These are phyloP conservation scores for Russula lepida DNA, from an alignment of 768 basidiomycete genomes.

Conservation along the genomic window DNA sequence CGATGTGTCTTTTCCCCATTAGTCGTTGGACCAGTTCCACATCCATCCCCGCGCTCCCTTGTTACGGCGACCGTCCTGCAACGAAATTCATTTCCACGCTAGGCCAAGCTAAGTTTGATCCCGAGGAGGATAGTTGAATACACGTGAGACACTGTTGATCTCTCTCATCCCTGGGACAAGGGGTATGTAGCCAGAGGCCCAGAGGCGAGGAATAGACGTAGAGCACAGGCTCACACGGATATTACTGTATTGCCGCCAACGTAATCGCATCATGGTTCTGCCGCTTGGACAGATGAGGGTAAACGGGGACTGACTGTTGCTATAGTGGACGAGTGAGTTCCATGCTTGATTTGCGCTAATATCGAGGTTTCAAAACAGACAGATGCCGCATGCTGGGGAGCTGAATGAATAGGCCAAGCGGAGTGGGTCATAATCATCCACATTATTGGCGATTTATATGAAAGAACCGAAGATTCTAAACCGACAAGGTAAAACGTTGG, in stretches of 20 bases:
- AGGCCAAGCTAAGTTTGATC: too few species aligned
- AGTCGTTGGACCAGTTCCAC: constrained; percentile 24
- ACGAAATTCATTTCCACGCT: not conserved
- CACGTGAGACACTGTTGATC: constrained; percentile 28
- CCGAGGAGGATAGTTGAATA: too few species aligned
- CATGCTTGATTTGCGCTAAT: not conserved
- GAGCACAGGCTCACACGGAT: not conserved
- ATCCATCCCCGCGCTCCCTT: not conserved
- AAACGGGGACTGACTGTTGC: not conserved
- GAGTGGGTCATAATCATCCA: not conserved
- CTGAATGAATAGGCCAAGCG: not conserved
- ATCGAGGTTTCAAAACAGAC: not conserved
- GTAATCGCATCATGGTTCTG: not conserved
- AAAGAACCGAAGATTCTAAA: not conserved
- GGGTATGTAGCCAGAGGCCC: not conserved
- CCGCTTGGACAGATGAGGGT: not conserved
- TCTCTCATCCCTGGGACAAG: constrained; percentile 34
- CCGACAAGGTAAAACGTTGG: not conserved
- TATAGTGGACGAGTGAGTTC: not conserved
- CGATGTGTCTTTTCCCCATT: constrained; percentile 28
- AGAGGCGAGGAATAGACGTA: constrained; percentile 41
- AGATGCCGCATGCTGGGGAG: not conserved
- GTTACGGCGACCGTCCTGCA: not conserved
- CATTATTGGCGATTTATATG: not conserved
- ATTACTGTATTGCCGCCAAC: not conserved